Conservation (phyloP, 2,329 filamentous ascomycete genomes). For the Cordyceps javanica region DNA sequence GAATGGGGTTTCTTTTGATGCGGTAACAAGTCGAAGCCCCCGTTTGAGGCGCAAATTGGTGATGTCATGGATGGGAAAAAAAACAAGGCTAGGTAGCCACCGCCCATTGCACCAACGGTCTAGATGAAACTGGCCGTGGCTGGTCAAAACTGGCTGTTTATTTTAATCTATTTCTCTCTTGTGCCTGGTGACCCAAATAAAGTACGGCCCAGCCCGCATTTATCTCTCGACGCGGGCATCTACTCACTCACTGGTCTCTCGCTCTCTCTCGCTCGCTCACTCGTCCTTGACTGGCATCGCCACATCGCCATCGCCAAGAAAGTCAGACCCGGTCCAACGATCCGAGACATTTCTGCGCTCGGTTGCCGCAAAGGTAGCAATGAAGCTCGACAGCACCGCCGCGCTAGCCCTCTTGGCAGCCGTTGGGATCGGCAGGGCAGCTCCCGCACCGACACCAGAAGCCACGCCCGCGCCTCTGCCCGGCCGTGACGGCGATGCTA, state of each 20-base stretch:
- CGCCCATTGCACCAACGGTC: background rate
- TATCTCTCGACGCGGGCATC: too few relatives aligned
- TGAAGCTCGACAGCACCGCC: background rate
- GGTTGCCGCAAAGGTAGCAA: background rate
- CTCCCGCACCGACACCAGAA: background rate
- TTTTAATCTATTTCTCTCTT: background rate
- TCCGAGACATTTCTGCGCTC: background rate
- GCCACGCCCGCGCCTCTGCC: background rate
- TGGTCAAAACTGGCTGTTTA: background rate
- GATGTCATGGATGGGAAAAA: constrained; percentile 6
- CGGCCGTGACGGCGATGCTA: background rate
- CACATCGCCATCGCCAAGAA: background rate
- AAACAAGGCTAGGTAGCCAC: background rate
- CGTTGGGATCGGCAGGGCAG: constrained; percentile 9
- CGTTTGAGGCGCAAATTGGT: background rate
- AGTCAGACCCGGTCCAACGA: background rate
- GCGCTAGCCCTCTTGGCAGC: constrained; percentile 8
- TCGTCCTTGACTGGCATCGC: background rate
- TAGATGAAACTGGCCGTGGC: background rate
- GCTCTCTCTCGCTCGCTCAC: too few relatives aligned
- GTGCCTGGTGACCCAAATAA: too few relatives aligned
- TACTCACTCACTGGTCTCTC: too few relatives aligned
- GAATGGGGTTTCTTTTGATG: background rate
- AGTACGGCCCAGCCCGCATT: too few relatives aligned
- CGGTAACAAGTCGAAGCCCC: background rate